Base-by-base conservation (phyloP, 768 basidiomycete species). In the Tephrocybe sp. region DNA sequence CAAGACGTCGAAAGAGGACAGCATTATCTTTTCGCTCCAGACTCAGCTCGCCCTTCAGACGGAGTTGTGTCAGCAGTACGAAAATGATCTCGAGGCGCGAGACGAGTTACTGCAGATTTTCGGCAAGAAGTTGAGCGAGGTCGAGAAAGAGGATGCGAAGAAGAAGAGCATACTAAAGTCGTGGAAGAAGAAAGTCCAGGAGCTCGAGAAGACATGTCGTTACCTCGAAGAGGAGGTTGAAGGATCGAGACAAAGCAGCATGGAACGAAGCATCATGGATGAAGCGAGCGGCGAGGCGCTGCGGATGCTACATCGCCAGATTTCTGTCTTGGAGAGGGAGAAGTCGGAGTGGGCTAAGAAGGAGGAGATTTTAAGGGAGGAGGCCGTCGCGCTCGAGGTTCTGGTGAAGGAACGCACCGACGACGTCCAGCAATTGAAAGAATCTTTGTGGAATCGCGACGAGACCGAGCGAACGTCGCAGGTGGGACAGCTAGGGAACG, bases 201-300 rank as follows among this genome's bases (percentile, higher is more conserved):
- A 90, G 55, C 69, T 92, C 41, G 88, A 92, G 68, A 77, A 73
- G 55, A 72, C 80, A 53, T 84, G 84, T 46, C 76, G 82, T 13
- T 69, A 73, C 49, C 73, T 87, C 26, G 88, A 96, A 71, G 92
- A 95, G 62, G 89, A 95, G 62, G 88, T 95, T 23, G 95, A 98
- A 54, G 75, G 80, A 6, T 87, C 87, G 38, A 76, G 92, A 35
- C 84, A 89, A 58, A 89, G 90, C 61, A 89, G 85, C 60, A 72
- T 92, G 66, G 87, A 89, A 53, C 72, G 85, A 16, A 89, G 91
- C 55, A 69, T 95, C 35, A 94, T 96, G 76, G 88, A 89, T 60
- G 86, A 85, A 56, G 86, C 89, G 1, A 89, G 87, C 52, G 78
- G 86, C 2, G 84, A 84, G 66, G 91, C 85, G 26, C 72, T 98